These are phyloP conservation scores for Cyberlindnera meyerae DNA, from an alignment of 805 yeast species.

Conservation along the genomic window DNA sequence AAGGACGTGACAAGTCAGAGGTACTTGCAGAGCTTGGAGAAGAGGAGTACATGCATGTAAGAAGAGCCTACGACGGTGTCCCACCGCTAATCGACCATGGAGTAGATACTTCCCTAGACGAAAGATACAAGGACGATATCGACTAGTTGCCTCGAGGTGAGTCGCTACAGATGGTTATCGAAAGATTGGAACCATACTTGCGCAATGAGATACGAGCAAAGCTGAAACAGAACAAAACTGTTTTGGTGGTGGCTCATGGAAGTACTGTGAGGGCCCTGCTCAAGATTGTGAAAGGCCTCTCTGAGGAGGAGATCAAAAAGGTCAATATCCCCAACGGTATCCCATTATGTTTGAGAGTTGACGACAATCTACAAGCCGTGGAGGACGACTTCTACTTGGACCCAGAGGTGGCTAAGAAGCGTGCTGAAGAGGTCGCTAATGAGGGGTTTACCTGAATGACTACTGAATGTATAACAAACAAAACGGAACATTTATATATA, in stretches of 20 bases:
- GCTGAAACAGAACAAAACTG: conserved; percentile 49
- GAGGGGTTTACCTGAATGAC: conserved; percentile 51
- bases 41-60: conserved; percentile 70
- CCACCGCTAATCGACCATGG: conserved; percentile 50
- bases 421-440: conserved; percentile 74
- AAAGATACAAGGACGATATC: conserved; percentile 31
- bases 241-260: conserved; percentile 75
- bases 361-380: conserved; percentile 43
- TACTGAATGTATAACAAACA: too few species aligned
- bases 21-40: conserved; percentile 63
- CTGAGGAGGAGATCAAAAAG: conserved; percentile 64
- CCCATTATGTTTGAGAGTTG: conserved; percentile 66
- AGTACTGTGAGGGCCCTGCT: conserved; percentile 73
- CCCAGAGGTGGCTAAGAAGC: conserved; percentile 73
- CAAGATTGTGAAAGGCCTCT: conserved; percentile 59
- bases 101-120: conserved; percentile 28
- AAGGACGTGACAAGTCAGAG: conserved; percentile 69
- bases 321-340: conserved; percentile 82
- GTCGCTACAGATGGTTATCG: conserved; percentile 66
- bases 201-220: conserved; percentile 46
- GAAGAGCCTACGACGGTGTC: conserved; percentile 74
- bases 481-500: too few species aligned
- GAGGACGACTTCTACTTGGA: conserved; percentile 65
- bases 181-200: conserved; percentile 57
- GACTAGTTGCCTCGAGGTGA: conserved; percentile 63